A percentile compares a stretch with the other conserved stretches of the same genome.
Evolutionary conservation across 2,329 filamentous ascomycete genomes (phyloP).

Genomic region (Paecilomyces variotii): DNA sequence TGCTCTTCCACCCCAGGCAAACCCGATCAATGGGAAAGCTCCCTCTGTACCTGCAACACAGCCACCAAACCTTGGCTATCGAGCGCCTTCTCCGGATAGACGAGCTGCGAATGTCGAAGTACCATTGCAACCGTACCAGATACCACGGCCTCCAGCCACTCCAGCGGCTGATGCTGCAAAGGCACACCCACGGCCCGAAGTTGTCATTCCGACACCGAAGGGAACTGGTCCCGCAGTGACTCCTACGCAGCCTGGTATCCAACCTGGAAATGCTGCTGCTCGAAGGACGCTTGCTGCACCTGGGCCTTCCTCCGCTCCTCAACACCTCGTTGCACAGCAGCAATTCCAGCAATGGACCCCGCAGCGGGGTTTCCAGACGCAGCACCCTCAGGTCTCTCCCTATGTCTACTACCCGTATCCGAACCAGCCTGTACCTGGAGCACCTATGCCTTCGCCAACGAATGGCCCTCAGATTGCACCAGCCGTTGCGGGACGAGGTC

Average conservation of each 20-base stretch:
- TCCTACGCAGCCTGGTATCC: conserved; percentile 7
- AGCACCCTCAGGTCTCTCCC: conserved; percentile 17
- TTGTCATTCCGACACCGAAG: conserved; percentile 19
- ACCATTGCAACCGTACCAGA: conserved; percentile 7
- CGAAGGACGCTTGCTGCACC: conserved; percentile 9
- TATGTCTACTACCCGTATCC: conserved; percentile 8
- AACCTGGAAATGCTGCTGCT: conserved; percentile 7
- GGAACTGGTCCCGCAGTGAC: conserved; percentile 10
- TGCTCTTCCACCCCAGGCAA: conserved; percentile 10
- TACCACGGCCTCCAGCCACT: conserved; percentile 12
- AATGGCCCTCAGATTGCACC: conserved; percentile 5
- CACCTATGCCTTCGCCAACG: not conserved
- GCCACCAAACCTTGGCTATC: conserved; percentile 14
- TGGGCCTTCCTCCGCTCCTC: conserved; percentile 11
- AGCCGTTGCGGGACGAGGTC: conserved; percentile 9
- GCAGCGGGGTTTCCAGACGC: conserved; percentile 23
- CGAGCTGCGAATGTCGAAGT: conserved; percentile 3
- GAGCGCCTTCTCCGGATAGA: conserved; percentile 6
- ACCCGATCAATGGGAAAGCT: conserved; percentile 13
- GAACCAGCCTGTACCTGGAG: conserved; percentile 1
- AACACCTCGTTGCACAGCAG: conserved; percentile 18
- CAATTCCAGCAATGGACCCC: conserved; percentile 32
- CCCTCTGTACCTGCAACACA: conserved; percentile 10
- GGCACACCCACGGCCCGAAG: conserved; percentile 11
- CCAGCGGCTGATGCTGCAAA: conserved; percentile 5